A percentile compares a stretch with the other conserved stretches of the same genome.
Conservation (phyloP, 179 eudicot genomes). For the Silene noctiflora region DNA sequence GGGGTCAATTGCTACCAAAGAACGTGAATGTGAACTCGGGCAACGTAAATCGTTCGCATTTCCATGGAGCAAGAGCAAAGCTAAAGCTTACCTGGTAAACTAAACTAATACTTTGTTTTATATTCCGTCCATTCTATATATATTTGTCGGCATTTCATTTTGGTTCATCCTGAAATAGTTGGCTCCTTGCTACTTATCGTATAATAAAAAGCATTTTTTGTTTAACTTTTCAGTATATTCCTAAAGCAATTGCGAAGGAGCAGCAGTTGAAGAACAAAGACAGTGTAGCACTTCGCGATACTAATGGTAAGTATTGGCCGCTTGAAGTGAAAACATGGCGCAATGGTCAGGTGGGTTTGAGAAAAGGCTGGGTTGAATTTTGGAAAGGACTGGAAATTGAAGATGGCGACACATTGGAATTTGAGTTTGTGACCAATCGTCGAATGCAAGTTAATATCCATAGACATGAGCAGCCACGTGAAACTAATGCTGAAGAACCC, state of each 20-base stretch:
- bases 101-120: neutral
- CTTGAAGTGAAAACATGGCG: conserved; percentile 21
- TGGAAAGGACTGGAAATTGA: conserved; percentile 23
- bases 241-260: conserved; percentile 13
- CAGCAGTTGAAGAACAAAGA: conserved; percentile 24
- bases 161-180: too few relatives aligned
- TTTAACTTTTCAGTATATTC: conserved; percentile 25
- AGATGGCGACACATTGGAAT: conserved; percentile 25
- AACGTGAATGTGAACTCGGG: neutral
- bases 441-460: conserved; percentile 22
- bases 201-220: neutral
- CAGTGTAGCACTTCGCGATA: conserved; percentile 26
- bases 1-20: conserved; percentile 4
- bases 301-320: conserved; percentile 34
- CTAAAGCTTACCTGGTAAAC: conserved; percentile 24
- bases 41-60: conserved; percentile 15
- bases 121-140: too few relatives aligned
- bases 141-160: too few relatives aligned
- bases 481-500: neutral
- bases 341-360: conserved; percentile 17
- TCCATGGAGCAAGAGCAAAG: conserved; percentile 16
- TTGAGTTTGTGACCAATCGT: conserved; percentile 21
- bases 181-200: too few relatives aligned
- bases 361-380: conserved; percentile 31
- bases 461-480: neutral